These are phyloP conservation scores for Senna tora DNA, from an alignment of 306 rosid species.

Conservation along the genomic window DNA sequence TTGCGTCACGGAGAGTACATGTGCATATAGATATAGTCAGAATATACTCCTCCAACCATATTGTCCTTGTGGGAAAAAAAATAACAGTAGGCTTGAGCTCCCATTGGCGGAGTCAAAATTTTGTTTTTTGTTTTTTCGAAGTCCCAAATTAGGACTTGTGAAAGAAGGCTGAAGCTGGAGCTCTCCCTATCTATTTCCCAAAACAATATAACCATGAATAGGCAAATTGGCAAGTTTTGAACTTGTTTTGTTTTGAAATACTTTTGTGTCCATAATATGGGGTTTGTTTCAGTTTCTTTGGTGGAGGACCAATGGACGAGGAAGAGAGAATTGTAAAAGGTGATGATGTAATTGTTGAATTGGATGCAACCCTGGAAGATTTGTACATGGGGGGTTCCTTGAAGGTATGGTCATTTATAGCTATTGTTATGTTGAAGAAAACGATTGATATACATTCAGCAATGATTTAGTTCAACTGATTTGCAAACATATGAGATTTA, in stretches of 20 bases:
- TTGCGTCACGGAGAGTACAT: background rate
- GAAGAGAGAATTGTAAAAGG: slow-evolving; percentile 87
- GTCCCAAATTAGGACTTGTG: background rate
- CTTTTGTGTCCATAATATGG: background rate
- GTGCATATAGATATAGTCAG: background rate
- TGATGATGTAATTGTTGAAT: slow-evolving; percentile 78
- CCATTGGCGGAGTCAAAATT: no score
- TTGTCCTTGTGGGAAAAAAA: no score
- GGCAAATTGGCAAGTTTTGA: slow-evolving; percentile 9
- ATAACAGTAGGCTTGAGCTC: no score
- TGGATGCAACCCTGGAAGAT: slow-evolving; percentile 91
- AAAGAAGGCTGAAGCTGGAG: background rate
- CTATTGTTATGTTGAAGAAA: background rate
- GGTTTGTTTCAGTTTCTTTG: slow-evolving; percentile 72
- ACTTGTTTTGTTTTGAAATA: slow-evolving; percentile 11
- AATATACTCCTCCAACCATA: no score
- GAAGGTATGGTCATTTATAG: slow-evolving; percentile 55
- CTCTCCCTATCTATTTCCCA: no score
- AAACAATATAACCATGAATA: background rate
- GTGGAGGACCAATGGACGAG: slow-evolving; percentile 78
- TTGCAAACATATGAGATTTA: background rate
- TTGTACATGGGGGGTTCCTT: slow-evolving; percentile 95
- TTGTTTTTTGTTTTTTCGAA: background rate
- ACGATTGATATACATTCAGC: slow-evolving; percentile 23
- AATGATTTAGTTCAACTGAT: background rate